Evolutionary conservation across 1,284 basidiomycete genomes (phyloP), one percentile per base, ranked within the genome.

Genomic region (Exobasidium cylindrosporum): DNA sequence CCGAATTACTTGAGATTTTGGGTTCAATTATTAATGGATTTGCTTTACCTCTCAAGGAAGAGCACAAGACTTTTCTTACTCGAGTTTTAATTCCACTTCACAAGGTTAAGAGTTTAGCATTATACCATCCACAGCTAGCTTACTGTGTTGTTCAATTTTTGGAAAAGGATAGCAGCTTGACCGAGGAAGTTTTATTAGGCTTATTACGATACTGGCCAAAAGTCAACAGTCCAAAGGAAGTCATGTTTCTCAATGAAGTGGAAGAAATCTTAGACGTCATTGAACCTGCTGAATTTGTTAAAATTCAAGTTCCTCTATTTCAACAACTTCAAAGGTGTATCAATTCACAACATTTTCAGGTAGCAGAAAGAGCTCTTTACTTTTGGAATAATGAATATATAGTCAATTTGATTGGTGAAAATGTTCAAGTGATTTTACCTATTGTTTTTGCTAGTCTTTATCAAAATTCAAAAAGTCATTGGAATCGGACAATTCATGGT

Each of bases 1-100:
- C 96, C 46, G 96, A 99, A 82, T 85, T 99, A 49, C 85, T 99
- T 65, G 96, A 99, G 82, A 99, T 99, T 66, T 85, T 99, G 45
- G 96, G 96, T 1, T 97, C 95, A 28, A 98, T 99, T 83, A 99
- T 99, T 86, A 99, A 99, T 78, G 96, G 96, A 30, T 99, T 99
- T 76, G 96, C 95, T 1, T 83, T 98, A 3, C 96, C 96, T 26
- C 86, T 99, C 77, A 99, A 99, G 83, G 94, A 97, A 66, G 96
- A 99, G 81, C 96, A 99, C 87, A 98, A 98, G 84, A 93, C 86
- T 1, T 99, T 99, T 85, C 85, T 99, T 69, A 92, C 92, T 31
- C 88, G 94, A 35, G 92, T 91, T n/a, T 88, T 98, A 63, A 87
- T 98, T 58, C 96, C 96, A 1, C 83, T 98, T 47, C 96, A 98